These are phyloP conservation scores for Trypanosoma brucei DNA, from an alignment of 208 protist genomes.

Conservation along the genomic window DNA sequence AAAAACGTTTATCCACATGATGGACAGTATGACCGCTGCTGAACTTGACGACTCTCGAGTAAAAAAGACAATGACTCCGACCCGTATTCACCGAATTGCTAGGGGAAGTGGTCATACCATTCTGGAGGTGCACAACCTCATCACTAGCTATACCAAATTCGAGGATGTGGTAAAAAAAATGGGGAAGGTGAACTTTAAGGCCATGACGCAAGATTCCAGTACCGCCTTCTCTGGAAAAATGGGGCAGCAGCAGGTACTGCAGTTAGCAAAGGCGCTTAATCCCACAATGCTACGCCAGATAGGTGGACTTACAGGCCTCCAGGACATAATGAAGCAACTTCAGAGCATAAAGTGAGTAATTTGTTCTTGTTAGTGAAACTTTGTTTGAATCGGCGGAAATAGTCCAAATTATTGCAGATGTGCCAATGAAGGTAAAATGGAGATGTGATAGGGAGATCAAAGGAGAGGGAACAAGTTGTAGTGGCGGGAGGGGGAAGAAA, in stretches of 20 bases:
- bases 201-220: constrained; percentile 73
- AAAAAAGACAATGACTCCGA: constrained; percentile 88
- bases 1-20: constrained; percentile 93
- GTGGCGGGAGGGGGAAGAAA: no score
- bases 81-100: constrained; percentile 80
- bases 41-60: constrained; percentile 89
- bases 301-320: constrained; percentile 76
- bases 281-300: constrained; percentile 83
- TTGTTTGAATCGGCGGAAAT: background rate
- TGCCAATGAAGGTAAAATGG: no score
- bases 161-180: constrained; percentile 90
- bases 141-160: constrained; percentile 79
- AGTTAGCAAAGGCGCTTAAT: constrained; percentile 85
- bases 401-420: no score
- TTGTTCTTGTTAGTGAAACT: background rate
- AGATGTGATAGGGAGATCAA: no score
- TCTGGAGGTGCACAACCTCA: constrained; percentile 73
- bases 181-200: constrained; percentile 89
- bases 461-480: no score
- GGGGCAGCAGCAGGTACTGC: constrained; percentile 82
- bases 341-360: constrained; percentile 23
- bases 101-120: constrained; percentile 78
- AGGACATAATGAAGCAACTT: constrained; percentile 88
- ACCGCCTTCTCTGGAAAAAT: constrained; percentile 46
- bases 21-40: constrained; percentile 95